phyloP scores from a whole-genome alignment of 2,329 filamentous ascomycete genomes.

The Simplicillium sp. region DNA sequence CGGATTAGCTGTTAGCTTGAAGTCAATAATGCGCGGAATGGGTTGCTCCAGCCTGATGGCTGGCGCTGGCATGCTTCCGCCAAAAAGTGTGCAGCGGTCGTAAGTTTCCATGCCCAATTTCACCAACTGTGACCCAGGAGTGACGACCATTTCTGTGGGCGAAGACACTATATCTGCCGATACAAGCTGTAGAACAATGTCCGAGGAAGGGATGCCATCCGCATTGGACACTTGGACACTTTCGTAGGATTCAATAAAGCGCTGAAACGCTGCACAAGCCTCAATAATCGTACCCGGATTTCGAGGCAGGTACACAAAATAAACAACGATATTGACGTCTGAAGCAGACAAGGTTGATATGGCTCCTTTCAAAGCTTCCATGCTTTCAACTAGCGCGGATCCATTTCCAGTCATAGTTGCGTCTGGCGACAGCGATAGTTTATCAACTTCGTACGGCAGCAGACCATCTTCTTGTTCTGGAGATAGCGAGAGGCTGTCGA shows the following conservation, averaged over 20 bases:
- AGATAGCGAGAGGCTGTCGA: conserved; percentile 40
- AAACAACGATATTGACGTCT: conserved; percentile 61
- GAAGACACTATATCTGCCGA: conserved; percentile 60
- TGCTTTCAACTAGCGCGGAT: conserved; percentile 36
- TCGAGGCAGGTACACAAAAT: conserved; percentile 62
- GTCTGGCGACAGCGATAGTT: conserved; percentile 29
- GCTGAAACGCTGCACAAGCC: conserved; percentile 64
- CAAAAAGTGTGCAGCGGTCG: conserved; percentile 57
- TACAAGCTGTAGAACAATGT: conserved; percentile 70
- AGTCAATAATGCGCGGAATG: conserved; percentile 63
- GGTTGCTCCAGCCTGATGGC: conserved; percentile 64
- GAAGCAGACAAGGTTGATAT: conserved; percentile 30
- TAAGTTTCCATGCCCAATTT: conserved; percentile 67
- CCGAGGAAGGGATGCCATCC: conserved; percentile 38
- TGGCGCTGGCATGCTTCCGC: conserved; percentile 51
- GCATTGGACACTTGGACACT: conserved; percentile 27
- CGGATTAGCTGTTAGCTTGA: conserved; percentile 58
- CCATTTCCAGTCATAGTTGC: conserved; percentile 29
- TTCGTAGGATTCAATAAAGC: conserved; percentile 50
- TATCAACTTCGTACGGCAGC: conserved; percentile 39
- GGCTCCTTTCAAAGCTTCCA: conserved; percentile 37
- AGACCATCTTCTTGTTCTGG: conserved; percentile 32
- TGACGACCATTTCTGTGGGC: conserved; percentile 51
- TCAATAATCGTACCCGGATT: conserved; percentile 54
- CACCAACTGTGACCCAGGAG: conserved; percentile 48